Base-by-base conservation (phyloP, 2,329 filamentous ascomycete genomes). In the Diplodia sapinea region DNA sequence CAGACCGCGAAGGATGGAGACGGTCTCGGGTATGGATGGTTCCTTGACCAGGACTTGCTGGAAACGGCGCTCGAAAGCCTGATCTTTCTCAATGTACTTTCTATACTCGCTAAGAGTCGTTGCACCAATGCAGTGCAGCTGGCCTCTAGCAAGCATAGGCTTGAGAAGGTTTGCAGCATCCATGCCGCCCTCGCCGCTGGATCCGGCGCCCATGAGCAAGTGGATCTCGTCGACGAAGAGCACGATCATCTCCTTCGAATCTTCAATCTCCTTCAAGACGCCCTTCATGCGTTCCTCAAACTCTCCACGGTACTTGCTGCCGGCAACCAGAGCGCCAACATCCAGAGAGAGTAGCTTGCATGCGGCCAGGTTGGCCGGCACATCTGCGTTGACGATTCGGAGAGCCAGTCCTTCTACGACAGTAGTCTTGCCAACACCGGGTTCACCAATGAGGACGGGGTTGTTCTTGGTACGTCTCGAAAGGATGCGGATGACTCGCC, bases 231-330 rank as follows among this genome's bases (percentile, higher is more conserved):
- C 95, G 72, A 99, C 95, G 74, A 99, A 99, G 70, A 99, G 89
- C 64, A 99, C 91, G 76, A 99, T 97, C 84, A 94, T 97, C 68
- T 98, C 94, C 78, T 95, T 96, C 63, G 93, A 93, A 67, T 96
- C 90, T 73, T 94, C 87, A 68, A 99, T 97, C 82, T 99, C 95
- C 80, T 98, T 99, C 74, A 99, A 81, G 5, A 99, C 95, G 66
- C 94, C 94, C 86, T 99, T 99, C 94, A 99, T 98, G 73, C 95
- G 89, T 84, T 99, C 95, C 79, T 99, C 95, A 69, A 99, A 99
- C 79, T 99, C 95, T 82, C 95, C 95, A 61, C 95, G 90, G 83
- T 96, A 99, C 82, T 99, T 99, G 87, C 93, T 97, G 72, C 95
- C 95, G 68, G 95, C 95, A 70, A 99, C 94, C 68, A 99, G 85